A percentile compares a stretch with the other conserved stretches of the same genome.
Evolutionary conservation across 805 yeast genomes (phyloP).

Genomic region (Maudiozyma serrabonitensis): DNA sequence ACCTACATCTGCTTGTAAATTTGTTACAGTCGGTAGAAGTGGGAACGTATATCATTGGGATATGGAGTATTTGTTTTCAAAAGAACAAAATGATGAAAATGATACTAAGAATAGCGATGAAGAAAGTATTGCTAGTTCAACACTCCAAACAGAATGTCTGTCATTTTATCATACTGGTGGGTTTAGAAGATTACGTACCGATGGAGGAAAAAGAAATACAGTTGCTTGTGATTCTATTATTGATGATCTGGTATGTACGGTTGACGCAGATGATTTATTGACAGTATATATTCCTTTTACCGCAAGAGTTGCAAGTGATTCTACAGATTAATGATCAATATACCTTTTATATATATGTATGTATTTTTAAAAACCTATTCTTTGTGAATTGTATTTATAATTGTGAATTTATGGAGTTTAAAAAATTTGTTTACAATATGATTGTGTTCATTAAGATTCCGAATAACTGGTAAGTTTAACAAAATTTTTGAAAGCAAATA

Average conservation of each 20-base stretch:
- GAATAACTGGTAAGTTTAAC: too few species aligned
- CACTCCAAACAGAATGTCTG: conserved; percentile 15
- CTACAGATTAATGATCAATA: conserved; percentile 6
- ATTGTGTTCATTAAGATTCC: too few species aligned
- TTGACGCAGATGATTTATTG: conserved; percentile 22
- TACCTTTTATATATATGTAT: background rate
- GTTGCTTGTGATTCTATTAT: conserved; percentile 20
- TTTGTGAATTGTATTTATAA: background rate
- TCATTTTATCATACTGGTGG: conserved; percentile 27
- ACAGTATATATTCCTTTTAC: conserved; percentile 23
- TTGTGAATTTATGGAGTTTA: too few species aligned
- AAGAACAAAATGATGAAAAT: conserved; percentile 29
- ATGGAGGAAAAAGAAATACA: conserved; percentile 11
- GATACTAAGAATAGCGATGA: conserved; percentile 34
- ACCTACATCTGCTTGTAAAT: conserved; percentile 14
- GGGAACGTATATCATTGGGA: conserved; percentile 30
- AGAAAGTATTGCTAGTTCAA: conserved; percentile 16
- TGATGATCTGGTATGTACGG: conserved; percentile 19
- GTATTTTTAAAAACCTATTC: background rate
- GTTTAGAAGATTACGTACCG: conserved; percentile 13
- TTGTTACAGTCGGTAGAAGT: conserved; percentile 21
- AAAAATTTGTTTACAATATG: too few species aligned
- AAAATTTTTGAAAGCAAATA: too few species aligned
- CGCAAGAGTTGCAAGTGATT: conserved; percentile 14
- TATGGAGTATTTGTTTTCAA: conserved; percentile 30